Conservation (phyloP, 1,284 basidiomycete species). For the Malassezia psittaci region DNA sequence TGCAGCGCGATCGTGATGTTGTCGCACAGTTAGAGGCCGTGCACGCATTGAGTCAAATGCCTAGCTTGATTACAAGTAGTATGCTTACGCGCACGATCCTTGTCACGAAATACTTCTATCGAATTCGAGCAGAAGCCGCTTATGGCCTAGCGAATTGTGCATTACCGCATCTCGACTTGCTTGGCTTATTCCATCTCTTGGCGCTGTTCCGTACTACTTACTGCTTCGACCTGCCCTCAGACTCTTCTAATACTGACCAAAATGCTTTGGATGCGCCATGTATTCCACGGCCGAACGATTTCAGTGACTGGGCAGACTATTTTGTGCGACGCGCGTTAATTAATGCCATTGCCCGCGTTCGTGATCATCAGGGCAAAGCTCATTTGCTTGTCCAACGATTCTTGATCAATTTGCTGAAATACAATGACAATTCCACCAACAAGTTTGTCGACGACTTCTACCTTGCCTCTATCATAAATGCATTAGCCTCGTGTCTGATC, state of each 20-base stretch:
- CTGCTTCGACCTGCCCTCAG: constrained; percentile 57
- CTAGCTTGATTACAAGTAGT: constrained; percentile 80
- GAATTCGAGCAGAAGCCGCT: constrained; percentile 92
- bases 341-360: constrained; percentile 69
- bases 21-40: constrained; percentile 56
- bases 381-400: constrained; percentile 80
- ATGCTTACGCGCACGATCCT: constrained; percentile 82
- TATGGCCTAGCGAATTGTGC: constrained; percentile 77
- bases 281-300: constrained; percentile 85
- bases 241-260: constrained; percentile 8
- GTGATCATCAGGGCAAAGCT: constrained; percentile 69
- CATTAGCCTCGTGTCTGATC: constrained; percentile 66
- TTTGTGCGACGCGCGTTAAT: constrained; percentile 82
- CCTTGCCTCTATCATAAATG: constrained; percentile 73
- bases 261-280: constrained; percentile 54
- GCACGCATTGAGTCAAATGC: constrained; percentile 59
- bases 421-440: constrained; percentile 91
- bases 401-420: constrained; percentile 75
- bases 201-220: constrained; percentile 81
- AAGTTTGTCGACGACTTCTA: constrained; percentile 86
- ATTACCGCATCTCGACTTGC: constrained; percentile 65
- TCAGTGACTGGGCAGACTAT: constrained; percentile 80
- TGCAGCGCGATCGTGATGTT: constrained; percentile 94
- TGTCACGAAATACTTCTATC: constrained; percentile 90
- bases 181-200: constrained; percentile 89